Conservation (phyloP, 108 stramenopile genomes). For the Pseudonitzschia multistriata region DNA sequence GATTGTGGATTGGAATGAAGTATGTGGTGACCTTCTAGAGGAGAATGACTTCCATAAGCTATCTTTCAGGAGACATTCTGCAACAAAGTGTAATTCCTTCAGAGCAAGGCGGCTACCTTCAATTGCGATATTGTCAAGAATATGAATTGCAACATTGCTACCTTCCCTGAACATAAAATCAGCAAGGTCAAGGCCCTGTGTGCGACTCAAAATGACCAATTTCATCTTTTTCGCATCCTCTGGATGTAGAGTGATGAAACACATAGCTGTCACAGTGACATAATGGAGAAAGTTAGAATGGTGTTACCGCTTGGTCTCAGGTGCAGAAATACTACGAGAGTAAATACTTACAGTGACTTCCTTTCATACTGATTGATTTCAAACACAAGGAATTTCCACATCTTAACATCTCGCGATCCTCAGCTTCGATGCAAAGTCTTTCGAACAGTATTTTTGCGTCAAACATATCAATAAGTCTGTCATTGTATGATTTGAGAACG, state of each 20-base stretch:
- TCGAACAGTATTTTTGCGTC: slow-evolving; percentile 25
- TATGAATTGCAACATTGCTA: slow-evolving; percentile 33
- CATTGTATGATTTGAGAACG: slow-evolving; percentile 29
- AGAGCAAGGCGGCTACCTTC: slow-evolving; percentile 31
- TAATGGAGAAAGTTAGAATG: neutral
- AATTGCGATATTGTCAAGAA: slow-evolving; percentile 42
- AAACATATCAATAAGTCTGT: slow-evolving; percentile 36
- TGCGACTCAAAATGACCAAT: slow-evolving; percentile 37
- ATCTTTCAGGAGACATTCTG: slow-evolving; percentile 28
- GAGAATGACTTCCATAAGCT: slow-evolving; percentile 37
- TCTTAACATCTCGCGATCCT: slow-evolving; percentile 26
- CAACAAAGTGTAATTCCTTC: slow-evolving; percentile 28
- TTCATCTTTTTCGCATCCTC: slow-evolving; percentile 19
- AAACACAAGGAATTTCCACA: slow-evolving; percentile 33
- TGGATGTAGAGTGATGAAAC: slow-evolving; percentile 28
- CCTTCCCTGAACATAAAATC: slow-evolving; percentile 47
- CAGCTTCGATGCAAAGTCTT: slow-evolving; percentile 25
- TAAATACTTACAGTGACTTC: slow-evolving; percentile 33
- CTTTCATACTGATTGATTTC: slow-evolving; percentile 32
- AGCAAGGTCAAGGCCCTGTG: slow-evolving; percentile 37
- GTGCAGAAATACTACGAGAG: neutral
- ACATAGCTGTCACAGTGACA: slow-evolving; percentile 21
- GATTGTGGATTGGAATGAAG: neutral
- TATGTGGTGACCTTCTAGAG: neutral
- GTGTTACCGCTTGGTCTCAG: neutral